A percentile compares a stretch with the other conserved stretches of the same genome.
phyloP scores from a whole-genome alignment of 331 rosid genomes.

The Quercus tomentella region DNA sequence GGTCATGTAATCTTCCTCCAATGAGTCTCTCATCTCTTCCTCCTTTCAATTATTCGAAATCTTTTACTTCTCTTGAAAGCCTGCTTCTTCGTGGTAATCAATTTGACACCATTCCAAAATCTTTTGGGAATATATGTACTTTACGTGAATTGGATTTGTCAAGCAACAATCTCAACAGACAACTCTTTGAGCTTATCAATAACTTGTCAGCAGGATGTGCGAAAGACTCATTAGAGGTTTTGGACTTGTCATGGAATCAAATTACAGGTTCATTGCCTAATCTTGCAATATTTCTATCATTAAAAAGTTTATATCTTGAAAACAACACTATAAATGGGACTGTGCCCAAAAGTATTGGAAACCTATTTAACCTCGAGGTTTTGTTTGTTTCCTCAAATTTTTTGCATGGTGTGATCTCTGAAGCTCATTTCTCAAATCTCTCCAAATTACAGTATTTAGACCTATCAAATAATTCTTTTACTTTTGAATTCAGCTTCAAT shows the following conservation, averaged over 20 bases:
- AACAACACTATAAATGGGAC: neutral
- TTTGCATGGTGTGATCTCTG: neutral
- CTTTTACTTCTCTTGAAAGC: neutral
- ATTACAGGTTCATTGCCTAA: neutral
- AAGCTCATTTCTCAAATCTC: conserved; percentile 4
- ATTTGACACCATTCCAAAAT: neutral
- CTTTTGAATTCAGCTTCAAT: neutral
- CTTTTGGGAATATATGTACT: neutral
- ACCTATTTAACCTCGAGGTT: neutral
- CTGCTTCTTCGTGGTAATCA: no score
- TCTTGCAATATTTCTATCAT: neutral
- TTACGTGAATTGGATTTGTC: no score
- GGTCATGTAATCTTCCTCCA: neutral
- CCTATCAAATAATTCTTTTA: neutral
- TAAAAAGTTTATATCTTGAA: neutral
- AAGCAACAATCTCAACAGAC: no score
- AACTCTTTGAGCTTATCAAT: no score
- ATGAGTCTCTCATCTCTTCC: neutral
- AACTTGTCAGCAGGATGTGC: neutral
- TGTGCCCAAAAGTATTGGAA: neutral
- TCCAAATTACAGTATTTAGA: fast-evolving
- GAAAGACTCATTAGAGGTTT: neutral
- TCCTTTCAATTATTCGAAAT: neutral
- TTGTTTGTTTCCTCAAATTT: neutral
- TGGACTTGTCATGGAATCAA: neutral